These are phyloP conservation scores for Secale cereale DNA, from an alignment of 176 grass and related monocot species.

Conservation along the genomic window DNA sequence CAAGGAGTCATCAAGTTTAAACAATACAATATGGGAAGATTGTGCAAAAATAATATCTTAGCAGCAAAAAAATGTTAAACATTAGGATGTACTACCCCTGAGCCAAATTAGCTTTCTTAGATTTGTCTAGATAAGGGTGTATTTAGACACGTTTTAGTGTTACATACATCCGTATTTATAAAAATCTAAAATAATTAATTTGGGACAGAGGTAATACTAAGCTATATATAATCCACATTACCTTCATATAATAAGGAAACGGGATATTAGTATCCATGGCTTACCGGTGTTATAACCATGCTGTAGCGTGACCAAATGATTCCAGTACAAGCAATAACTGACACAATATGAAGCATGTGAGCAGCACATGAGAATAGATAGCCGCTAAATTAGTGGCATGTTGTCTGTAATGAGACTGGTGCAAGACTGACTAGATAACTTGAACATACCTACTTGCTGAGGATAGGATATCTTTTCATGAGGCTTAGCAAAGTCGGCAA, in stretches of 20 bases:
- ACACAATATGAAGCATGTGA: background rate
- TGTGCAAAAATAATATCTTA: too few species aligned
- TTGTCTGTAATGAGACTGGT: background rate
- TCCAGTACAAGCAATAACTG: conserved; percentile 50
- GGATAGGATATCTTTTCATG: conserved; percentile 69
- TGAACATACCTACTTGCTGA: conserved; percentile 56
- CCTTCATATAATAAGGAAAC: background rate
- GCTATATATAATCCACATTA: background rate
- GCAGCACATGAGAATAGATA: background rate
- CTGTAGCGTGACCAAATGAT: conserved; percentile 54
- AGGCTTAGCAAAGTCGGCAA: conserved; percentile 69
- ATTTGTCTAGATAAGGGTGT: too few species aligned
- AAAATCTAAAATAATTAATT: too few species aligned
- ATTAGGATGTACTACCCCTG: background rate
- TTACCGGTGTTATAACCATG: conserved; percentile 52
- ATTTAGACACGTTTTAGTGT: too few species aligned
- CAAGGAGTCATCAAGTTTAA: too few species aligned
- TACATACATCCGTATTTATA: too few species aligned
- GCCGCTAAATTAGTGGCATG: background rate
- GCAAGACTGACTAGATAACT: too few species aligned
- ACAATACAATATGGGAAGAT: too few species aligned
- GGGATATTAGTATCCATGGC: background rate
- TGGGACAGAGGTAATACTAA: too few species aligned
- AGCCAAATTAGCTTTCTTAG: too few species aligned
- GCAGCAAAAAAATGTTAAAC: too few species aligned